These are phyloP conservation scores for Malassezia brasiliensis DNA, from an alignment of 1,284 basidiomycete genomes.

Conservation along the genomic window DNA sequence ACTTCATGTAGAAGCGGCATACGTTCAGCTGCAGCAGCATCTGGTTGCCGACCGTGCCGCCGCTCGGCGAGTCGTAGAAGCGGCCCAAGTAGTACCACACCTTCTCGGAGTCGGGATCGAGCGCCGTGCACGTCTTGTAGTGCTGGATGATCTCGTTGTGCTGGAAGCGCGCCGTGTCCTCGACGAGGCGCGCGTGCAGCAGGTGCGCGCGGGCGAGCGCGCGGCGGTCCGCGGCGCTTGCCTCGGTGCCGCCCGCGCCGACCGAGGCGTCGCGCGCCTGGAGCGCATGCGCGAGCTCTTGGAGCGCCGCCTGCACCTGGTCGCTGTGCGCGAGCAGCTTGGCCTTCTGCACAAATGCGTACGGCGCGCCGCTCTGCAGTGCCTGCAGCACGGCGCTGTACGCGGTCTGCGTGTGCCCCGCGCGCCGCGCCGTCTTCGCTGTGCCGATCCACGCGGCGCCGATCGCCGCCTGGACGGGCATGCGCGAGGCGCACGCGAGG, in stretches of 20 bases:
- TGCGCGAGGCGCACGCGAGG: conserved; percentile 56
- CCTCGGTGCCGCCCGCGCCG: conserved; percentile 16
- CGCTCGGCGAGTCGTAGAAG: conserved; percentile 31
- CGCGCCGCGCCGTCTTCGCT: conserved; percentile 88
- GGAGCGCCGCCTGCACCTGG: conserved; percentile 74
- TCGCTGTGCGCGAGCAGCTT: conserved; percentile 74
- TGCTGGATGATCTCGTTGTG: conserved; percentile 54
- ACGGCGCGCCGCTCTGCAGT: conserved; percentile 63
- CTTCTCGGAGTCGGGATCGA: conserved; percentile 56
- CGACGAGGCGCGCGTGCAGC: conserved; percentile 84
- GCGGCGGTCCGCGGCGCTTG: conserved; percentile 14
- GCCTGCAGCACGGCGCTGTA: conserved; percentile 93
- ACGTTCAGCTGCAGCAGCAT: conserved; percentile 51
- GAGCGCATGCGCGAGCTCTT: conserved; percentile 76
- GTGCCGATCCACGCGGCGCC: conserved; percentile 66
- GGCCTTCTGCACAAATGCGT: conserved; percentile 81
- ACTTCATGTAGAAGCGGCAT: conserved; percentile 63
- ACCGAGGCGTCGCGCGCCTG: conserved; percentile 22
- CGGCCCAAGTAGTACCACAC: conserved; percentile 35
- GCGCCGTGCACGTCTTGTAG: conserved; percentile 45
- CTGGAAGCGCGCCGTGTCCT: conserved; percentile 76
- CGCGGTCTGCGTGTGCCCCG: conserved; percentile 88
- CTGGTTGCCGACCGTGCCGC: conserved; percentile 52
- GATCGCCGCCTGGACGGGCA: conserved; percentile 49
- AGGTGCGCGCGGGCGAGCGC: conserved; percentile 60